Base-by-base conservation (phyloP, 169 alveolate genomes). In the Plasmodium chabaudi region DNA sequence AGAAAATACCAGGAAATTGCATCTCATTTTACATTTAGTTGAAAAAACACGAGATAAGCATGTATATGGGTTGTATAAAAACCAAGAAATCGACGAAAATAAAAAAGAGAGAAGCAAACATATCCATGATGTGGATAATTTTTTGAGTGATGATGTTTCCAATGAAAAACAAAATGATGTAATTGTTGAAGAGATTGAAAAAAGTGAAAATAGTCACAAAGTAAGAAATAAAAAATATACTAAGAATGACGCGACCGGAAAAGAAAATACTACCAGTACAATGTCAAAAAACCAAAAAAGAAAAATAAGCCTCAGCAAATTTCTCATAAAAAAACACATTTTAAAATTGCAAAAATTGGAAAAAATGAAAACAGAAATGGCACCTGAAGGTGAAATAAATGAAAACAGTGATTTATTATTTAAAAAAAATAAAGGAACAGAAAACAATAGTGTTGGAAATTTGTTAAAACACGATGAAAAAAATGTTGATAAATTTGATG, bases 21-120 rank as follows among this genome's bases (percentile, higher is more conserved):
- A 63, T 55, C 77, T 74, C 27, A 23, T 77, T 15, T 46, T 77
- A 15, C 77, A 77, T 51, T 77, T 77, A 69, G 59, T 77, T 27
- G 77, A 77, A 56, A 77, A 77, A 68, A 63, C 56, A 13, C 51
- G 88, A 39, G 88, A 77, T 51, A 77, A 77, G 49, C 88, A 64
- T 49, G 15, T 77, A n/a, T 77, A 77, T 59, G 59, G 88, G 23
- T 49, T 77, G 56, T 77, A 77, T 47, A 77, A 64, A 63, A 55
- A 39, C 13, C 74, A 77, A 7, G 55, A 51, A 34, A 64, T 42
- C 27, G 19, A 56, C 17, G 21, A 19, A 5, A 23, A 47, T 46
- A 47, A 44, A 23, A 23, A 39, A 64, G 17, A 64, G 13, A 64
- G 9, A 5, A n/a, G 10, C n/a, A 15, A 5, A 10, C 9, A 64